Evolutionary conservation across 306 rosid species (phyloP).

Genomic region (Fragaria nilgerrensis): DNA sequence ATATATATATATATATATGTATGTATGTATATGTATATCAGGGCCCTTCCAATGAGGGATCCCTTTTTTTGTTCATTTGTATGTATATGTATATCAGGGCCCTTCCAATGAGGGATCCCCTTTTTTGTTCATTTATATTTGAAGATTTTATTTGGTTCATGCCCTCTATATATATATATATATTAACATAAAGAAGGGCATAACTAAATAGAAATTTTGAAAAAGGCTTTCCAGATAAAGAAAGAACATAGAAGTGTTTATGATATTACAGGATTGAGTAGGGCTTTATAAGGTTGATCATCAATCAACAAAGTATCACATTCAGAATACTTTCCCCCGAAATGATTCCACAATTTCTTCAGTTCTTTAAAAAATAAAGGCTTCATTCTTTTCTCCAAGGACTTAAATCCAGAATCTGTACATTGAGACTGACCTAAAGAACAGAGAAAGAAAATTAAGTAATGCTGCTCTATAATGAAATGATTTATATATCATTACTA

Average conservation of each 20-base stretch:
- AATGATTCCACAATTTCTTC: neutral
- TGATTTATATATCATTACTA: no score
- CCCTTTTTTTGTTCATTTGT: no score
- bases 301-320: constrained; percentile 5
- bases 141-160: no score
- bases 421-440: neutral
- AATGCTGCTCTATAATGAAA: neutral
- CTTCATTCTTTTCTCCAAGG: neutral
- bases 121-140: no score
- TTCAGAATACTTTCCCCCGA: neutral
- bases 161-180: no score
- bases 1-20: no score
- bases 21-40: no score
- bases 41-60: no score
- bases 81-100: no score
- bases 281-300: constrained; percentile 4
- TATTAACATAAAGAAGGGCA: neutral
- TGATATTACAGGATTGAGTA: constrained; percentile 14
- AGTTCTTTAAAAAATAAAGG: constrained; percentile 12
- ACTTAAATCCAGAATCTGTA: constrained; percentile 5
- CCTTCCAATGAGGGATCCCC: no score
- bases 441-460: neutral
- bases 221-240: neutral
- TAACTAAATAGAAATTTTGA: neutral
- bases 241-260: neutral